Conservation (phyloP, 2,329 filamentous ascomycete species). For the Plenodomus biglobosus region DNA sequence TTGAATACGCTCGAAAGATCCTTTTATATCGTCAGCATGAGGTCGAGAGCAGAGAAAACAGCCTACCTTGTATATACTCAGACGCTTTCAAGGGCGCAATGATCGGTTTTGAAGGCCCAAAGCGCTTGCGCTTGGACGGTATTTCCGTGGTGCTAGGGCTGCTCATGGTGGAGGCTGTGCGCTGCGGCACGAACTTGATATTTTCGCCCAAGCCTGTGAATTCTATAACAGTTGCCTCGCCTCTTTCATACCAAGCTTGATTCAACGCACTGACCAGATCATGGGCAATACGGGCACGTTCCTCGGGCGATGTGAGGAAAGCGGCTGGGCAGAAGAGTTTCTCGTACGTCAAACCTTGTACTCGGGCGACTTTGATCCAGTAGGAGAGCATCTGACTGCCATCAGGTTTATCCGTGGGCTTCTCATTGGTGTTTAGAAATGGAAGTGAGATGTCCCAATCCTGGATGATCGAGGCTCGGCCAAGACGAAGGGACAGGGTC, state of each 20-base stretch:
- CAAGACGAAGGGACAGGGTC: slow-evolving; percentile 42
- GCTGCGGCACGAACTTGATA: slow-evolving; percentile 1
- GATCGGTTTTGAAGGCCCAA: slow-evolving; percentile 2
- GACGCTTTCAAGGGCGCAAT: slow-evolving; percentile 2
- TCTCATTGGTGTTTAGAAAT: slow-evolving; percentile 12
- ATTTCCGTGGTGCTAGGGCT: slow-evolving; percentile 29
- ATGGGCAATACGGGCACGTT: slow-evolving; percentile 28
- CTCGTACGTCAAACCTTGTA: slow-evolving; percentile 43
- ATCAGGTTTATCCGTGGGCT: slow-evolving; percentile 6
- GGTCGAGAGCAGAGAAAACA: too few relatives aligned
- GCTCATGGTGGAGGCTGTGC: slow-evolving; percentile 2
- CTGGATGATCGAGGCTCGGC: slow-evolving; percentile 42
- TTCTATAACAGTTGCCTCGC: slow-evolving; percentile 22
- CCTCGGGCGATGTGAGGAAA: slow-evolving; percentile 28
- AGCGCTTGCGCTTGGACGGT: slow-evolving; percentile 23
- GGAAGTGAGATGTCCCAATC: slow-evolving; percentile 44
- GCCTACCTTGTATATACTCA: slow-evolving; percentile 18
- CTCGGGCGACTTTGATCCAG: slow-evolving; percentile 38
- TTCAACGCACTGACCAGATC: slow-evolving; percentile 33
- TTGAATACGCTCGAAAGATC: slow-evolving; percentile 20
- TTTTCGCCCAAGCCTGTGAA: slow-evolving; percentile 1
- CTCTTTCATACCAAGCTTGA: slow-evolving; percentile 32
- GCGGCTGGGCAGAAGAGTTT: slow-evolving; percentile 43
- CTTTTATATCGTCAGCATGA: slow-evolving; percentile 2
- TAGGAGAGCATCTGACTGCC: slow-evolving; percentile 31